phyloP scores from a whole-genome alignment of 208 protist species.

The Angomonas deanei region DNA sequence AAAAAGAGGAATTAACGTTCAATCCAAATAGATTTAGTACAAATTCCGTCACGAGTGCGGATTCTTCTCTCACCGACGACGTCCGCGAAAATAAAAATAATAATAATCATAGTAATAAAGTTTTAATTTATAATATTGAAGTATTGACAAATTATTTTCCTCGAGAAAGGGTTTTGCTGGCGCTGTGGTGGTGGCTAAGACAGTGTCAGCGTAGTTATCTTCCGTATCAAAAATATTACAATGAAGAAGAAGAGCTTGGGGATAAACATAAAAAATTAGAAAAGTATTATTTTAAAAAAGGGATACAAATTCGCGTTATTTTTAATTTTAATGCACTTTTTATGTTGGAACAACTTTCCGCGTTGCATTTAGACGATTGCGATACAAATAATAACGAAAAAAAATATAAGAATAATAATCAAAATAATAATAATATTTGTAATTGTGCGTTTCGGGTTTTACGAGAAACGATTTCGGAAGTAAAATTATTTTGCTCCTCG shows the following conservation, averaged over 20 bases:
- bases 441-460: not conserved
- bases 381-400: not conserved
- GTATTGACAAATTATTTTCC: not conserved
- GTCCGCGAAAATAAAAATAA: not conserved
- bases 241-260: not conserved
- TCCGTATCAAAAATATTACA: not conserved
- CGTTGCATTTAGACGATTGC: not conserved
- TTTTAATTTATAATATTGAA: constrained; percentile 1
- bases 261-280: not conserved
- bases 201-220: not conserved
- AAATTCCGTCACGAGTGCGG: too few species aligned
- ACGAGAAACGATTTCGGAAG: not conserved
- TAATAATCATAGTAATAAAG: not conserved
- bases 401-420: not conserved
- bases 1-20: too few species aligned
- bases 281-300: constrained; percentile 1
- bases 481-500: not conserved
- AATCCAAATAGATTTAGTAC: too few species aligned
- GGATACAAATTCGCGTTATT: not conserved
- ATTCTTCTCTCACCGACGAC: too few species aligned
- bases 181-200: not conserved
- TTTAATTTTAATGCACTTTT: not conserved
- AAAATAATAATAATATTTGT: constrained; percentile 1
- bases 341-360: not conserved
- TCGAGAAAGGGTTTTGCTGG: not conserved